phyloP scores from a whole-genome alignment of 2,329 filamentous ascomycete genomes.

The Beauveria sp. region DNA sequence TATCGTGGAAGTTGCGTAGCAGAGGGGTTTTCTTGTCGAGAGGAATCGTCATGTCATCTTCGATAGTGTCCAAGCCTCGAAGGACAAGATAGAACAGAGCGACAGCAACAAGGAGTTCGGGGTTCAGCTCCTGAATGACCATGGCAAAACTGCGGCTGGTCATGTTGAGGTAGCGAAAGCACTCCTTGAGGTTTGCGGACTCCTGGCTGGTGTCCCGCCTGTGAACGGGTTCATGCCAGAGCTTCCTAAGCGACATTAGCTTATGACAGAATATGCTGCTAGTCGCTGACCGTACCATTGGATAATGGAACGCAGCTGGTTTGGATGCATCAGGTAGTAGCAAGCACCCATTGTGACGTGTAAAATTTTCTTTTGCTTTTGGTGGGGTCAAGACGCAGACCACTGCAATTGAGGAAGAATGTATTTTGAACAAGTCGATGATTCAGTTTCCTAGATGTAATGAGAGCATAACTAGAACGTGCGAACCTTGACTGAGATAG shows the following conservation, averaged over 20 bases:
- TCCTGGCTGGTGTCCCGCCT: slow-evolving; percentile 71
- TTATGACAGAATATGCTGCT: not conserved
- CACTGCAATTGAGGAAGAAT: not conserved
- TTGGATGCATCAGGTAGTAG: slow-evolving; percentile 69
- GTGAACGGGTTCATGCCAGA: slow-evolving; percentile 95
- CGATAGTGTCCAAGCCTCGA: slow-evolving; percentile 92
- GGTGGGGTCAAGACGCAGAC: not conserved
- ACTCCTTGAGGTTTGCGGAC: slow-evolving; percentile 63
- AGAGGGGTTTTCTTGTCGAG: slow-evolving; percentile 77
- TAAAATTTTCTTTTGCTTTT: not conserved
- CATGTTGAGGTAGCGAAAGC: slow-evolving; percentile 77
- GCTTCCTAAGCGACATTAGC: slow-evolving; percentile 56
- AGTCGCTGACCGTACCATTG: slow-evolving; percentile 63
- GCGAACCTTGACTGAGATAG: not conserved
- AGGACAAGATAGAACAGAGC: slow-evolving; percentile 89
- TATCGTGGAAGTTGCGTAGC: slow-evolving; percentile 71
- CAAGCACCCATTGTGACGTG: slow-evolving; percentile 49
- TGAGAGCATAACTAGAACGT: not conserved
- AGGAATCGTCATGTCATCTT: slow-evolving; percentile 94
- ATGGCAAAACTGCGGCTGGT: slow-evolving; percentile 90
- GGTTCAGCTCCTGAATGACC: slow-evolving; percentile 93
- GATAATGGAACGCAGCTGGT: slow-evolving; percentile 71
- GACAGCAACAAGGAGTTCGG: slow-evolving; percentile 83
- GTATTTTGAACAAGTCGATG: not conserved
- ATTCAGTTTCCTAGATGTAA: not conserved